Evolutionary conservation across 1,284 basidiomycete genomes (phyloP), one percentile per base, ranked within the genome.

Genomic region (Takashimella koratensis): DNA sequence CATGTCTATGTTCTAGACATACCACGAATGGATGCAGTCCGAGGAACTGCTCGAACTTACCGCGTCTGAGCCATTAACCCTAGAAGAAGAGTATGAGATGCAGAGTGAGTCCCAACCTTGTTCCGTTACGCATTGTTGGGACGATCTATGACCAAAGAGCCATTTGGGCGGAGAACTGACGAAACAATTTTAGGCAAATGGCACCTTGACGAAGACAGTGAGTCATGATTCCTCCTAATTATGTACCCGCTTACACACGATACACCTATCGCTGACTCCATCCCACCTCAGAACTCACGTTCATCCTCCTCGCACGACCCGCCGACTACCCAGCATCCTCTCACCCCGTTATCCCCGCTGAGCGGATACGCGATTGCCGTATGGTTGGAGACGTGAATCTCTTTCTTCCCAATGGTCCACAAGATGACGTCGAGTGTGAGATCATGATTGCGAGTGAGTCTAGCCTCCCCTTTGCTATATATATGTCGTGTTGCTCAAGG

Each of bases 1-100:
- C n/a, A n/a, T n/a, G n/a, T n/a, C n/a, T n/a, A n/a, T n/a, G n/a
- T n/a, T 22, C 5, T 45, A 93, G 89, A 86, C 76, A 66, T 97
- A 97, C 66, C 86, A 96, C 70, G 80, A 82, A 64, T 98, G 94
- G 94, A 96, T 98, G 94, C 79, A 82, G 45, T 82, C 84, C 70
- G 81, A 83, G 13, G 83, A 84, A 58, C 78, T 98, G 47, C 82
- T 86, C 47, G 81, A 84, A 58, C 79, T 87, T 27, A 98, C 92
- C 0, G 92, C 93, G 1, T 92, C 88, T 52, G 92, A 96, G 66
- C 85, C 86, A 5, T 79, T 98, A 39, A 83, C 81, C 0, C 76
- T 93, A 10, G 85, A 88, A 50, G 84, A 95, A 68, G 95, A 97
- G 68, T 86, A 87, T 60, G 86, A 87, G 20, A 97, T 98, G 93